These are phyloP conservation scores for Luffa acutangula DNA, from an alignment of 306 rosid genomes.

Conservation along the genomic window DNA sequence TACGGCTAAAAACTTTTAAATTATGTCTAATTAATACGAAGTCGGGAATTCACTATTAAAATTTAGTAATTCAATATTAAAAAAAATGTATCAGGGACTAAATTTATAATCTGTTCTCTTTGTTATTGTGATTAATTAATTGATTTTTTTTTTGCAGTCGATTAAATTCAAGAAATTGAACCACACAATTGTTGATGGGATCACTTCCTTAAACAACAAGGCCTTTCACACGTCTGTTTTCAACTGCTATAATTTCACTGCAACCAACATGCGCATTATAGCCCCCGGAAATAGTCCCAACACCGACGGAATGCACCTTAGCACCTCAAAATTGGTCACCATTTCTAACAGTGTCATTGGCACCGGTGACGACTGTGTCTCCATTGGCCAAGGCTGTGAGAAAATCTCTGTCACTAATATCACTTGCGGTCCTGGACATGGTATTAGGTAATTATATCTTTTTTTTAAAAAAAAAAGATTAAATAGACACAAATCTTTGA, in stretches of 20 bases:
- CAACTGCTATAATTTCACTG: constrained; percentile 18
- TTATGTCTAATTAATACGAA: no score
- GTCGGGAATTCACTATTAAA: no score
- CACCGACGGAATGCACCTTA: constrained; percentile 67
- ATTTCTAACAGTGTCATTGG: constrained; percentile 25
- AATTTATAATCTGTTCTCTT: no score
- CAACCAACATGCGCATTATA: constrained; percentile 15
- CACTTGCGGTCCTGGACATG: constrained; percentile 77
- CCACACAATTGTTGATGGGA: constrained; percentile 20
- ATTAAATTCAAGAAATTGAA: constrained; percentile 29
- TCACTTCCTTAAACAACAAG: constrained; percentile 47
- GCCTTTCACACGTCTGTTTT: constrained; percentile 35
- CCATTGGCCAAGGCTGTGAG: constrained; percentile 32
- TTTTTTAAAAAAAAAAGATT: neutral
- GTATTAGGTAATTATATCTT: constrained; percentile 22
- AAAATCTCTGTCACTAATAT: constrained; percentile 19
- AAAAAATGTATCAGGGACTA: no score
- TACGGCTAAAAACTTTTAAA: no score
- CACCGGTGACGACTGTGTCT: constrained; percentile 73
- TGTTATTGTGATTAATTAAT: neutral
- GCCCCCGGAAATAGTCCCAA: constrained; percentile 62
- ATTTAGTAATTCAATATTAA: no score
- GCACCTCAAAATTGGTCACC: constrained; percentile 17
- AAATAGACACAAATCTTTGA: neutral
- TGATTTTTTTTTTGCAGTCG: constrained; percentile 20